phyloP scores from a whole-genome alignment of 345 rosid genomes.

The Linum trigynum region DNA sequence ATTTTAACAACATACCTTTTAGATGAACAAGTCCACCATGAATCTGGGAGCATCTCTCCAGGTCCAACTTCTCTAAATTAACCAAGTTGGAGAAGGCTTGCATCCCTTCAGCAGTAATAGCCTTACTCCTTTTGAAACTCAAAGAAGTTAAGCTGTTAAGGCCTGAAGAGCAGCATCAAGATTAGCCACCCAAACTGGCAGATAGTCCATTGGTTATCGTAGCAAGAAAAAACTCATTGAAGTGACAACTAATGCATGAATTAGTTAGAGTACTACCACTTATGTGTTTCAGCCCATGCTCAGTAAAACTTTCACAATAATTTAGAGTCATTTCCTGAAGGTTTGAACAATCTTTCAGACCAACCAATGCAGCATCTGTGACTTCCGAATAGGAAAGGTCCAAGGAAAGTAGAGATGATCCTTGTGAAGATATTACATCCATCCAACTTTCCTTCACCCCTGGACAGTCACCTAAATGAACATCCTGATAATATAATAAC shows the following conservation, averaged over 20 bases:
- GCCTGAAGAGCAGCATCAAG: slow-evolving; percentile 31
- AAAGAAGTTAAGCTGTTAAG: slow-evolving; percentile 61
- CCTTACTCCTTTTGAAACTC: slow-evolving; percentile 63
- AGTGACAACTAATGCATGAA: neutral
- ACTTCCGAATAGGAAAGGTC: slow-evolving; percentile 76
- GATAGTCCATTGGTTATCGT: neutral
- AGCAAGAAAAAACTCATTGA: neutral
- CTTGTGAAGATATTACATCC: slow-evolving; percentile 77
- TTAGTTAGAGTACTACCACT: slow-evolving; percentile 31
- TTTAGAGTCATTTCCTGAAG: slow-evolving; percentile 55
- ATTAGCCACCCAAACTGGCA: neutral
- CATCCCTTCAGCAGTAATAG: slow-evolving; percentile 70
- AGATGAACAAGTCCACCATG: slow-evolving; percentile 72
- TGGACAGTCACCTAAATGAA: slow-evolving; percentile 63
- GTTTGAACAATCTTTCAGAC: slow-evolving; percentile 47
- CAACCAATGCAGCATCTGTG: slow-evolving; percentile 53
- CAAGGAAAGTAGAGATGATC: slow-evolving; percentile 66
- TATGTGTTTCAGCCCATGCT: slow-evolving; percentile 46
- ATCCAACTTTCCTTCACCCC: slow-evolving; percentile 83
- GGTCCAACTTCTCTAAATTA: slow-evolving; percentile 67
- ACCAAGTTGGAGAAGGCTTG: slow-evolving; percentile 50
- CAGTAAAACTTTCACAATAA: slow-evolving; percentile 55
- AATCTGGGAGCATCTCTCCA: slow-evolving; percentile 82
- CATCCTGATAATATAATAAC: slow-evolving; percentile 34
- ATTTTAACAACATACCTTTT: slow-evolving; percentile 32